Percentiles rank a stretch among this genome's conserved stretches.
These are phyloP conservation scores for Arabis hirsuta DNA, from an alignment of 345 rosid species.

Conservation along the genomic window DNA sequence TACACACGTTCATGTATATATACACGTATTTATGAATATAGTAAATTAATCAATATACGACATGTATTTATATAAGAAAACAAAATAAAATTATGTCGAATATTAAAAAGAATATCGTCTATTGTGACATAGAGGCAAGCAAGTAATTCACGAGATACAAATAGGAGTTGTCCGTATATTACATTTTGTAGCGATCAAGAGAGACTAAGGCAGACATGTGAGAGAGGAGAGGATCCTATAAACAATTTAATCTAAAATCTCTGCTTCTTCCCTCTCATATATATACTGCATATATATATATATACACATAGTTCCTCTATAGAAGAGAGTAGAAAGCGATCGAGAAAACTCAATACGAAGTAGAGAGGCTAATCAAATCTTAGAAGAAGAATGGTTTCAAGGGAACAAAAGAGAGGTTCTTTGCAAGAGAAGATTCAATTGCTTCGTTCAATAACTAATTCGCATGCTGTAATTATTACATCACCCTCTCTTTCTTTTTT, in stretches of 20 bases:
- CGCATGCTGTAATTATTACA: conserved; percentile 55
- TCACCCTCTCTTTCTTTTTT: conserved; percentile 16
- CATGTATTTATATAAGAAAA: conserved; percentile 32
- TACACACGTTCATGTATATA: conserved; percentile 10
- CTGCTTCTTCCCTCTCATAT: conserved; percentile 30
- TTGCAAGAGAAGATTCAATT: conserved; percentile 53
- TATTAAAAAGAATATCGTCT: conserved; percentile 42
- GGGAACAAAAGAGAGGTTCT: conserved; percentile 51
- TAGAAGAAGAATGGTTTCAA: conserved; percentile 45
- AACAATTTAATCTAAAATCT: conserved; percentile 36
- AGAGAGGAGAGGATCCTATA: conserved; percentile 43
- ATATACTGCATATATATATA: conserved; percentile 5
- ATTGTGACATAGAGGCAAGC: conserved; percentile 48
- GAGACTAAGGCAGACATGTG: conserved; percentile 49
- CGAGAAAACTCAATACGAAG: conserved; percentile 17
- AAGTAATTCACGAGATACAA: conserved; percentile 51
- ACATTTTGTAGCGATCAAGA: conserved; percentile 49
- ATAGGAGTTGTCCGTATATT: conserved; percentile 46
- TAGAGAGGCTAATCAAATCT: conserved; percentile 10
- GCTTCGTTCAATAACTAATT: conserved; percentile 64
- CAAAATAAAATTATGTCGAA: conserved; percentile 20
- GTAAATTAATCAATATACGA: conserved; percentile 1
- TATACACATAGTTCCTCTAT: conserved; percentile 16
- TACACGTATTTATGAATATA: conserved; percentile 19
- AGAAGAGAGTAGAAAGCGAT: conserved; percentile 5